Evolutionary conservation across 768 basidiomycete species (phyloP).

Genomic region (Trichaptum fuscoviolaceum): DNA sequence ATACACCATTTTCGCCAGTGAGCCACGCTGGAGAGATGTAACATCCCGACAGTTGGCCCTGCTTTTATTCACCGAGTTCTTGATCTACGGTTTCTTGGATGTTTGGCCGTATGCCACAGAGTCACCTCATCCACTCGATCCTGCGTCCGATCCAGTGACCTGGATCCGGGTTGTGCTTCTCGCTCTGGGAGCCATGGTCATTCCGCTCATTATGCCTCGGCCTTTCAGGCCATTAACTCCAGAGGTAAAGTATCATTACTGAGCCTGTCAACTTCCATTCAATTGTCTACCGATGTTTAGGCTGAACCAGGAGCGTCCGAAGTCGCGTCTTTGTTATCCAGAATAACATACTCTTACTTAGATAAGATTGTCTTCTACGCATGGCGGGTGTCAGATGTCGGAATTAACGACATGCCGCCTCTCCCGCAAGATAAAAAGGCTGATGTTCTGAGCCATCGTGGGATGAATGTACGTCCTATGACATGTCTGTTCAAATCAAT

Average conservation of each 20-base stretch:
- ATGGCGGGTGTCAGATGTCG: neutral
- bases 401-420: neutral
- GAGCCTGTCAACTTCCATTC: constrained; percentile 3
- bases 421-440: neutral
- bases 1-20: neutral
- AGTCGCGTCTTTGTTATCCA: neutral
- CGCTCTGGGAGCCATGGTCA: neutral
- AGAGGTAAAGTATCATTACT: neutral
- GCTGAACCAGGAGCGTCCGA: neutral
- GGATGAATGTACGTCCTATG: neutral
- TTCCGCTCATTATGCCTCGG: neutral
- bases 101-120: neutral
- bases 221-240: neutral
- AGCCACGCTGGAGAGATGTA: neutral
- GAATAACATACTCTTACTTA: neutral
- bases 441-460: neutral
- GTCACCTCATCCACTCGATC: neutral
- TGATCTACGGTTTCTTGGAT: neutral
- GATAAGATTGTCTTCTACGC: neutral
- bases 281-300: neutral
- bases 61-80: neutral
- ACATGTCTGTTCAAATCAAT: neutral
- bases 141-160: neutral
- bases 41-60: neutral
- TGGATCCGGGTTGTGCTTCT: neutral